Evolutionary conservation across 768 basidiomycete species (phyloP), one percentile per base, ranked within the genome.

Genomic region (Podaxis sp.): DNA sequence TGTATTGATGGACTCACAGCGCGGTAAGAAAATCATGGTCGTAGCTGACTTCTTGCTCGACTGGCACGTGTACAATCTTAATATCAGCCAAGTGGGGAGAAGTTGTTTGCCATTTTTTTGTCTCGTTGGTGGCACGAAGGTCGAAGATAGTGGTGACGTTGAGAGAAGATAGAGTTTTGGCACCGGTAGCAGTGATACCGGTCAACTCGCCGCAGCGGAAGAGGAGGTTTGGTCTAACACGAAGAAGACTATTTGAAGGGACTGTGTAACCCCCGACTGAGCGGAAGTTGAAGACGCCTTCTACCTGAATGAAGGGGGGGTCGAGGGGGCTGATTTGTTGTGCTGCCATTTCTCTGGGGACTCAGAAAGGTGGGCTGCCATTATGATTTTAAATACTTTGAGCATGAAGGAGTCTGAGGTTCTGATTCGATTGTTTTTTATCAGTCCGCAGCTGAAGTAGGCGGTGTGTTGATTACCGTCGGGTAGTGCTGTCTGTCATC

Each of bases 121-220:
- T 74, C 66, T 82, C 80, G 30, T 40, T 55, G 24, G 76, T 69
- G 7, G 78, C 72, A 26, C 80, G 74, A 36, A 80, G 65, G 66
- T 81, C 80, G 65, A 81, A 80, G 20, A 80, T 68, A 36, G 67
- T 74, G 37, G 68, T 70, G 46, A 82, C 67, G 2, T 76, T 76
- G 12, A 82, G 71, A 0, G 68, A 68, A 2, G 65, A 62, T 4
- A 80, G 71, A 59, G 76, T 71, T 53, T 71, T 62, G 60, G 70
- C 70, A 0, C 80, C 80, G n/a, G 40, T 48, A 0, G 71, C 66
- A 24, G 77, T 78, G 59, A 82, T 75, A 41, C 67, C 65, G 1
- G 71, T 66, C 5, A 73, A 60, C 58, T 82, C 79, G n/a, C 75
- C 80, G 7, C 79, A 78, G 62, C 80, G 79, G 62, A 76, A 79